Evolutionary conservation across 2,329 filamentous ascomycete species (phyloP), one percentile per base, ranked within the genome.

Genomic region (Tolypocladium pustulatum): DNA sequence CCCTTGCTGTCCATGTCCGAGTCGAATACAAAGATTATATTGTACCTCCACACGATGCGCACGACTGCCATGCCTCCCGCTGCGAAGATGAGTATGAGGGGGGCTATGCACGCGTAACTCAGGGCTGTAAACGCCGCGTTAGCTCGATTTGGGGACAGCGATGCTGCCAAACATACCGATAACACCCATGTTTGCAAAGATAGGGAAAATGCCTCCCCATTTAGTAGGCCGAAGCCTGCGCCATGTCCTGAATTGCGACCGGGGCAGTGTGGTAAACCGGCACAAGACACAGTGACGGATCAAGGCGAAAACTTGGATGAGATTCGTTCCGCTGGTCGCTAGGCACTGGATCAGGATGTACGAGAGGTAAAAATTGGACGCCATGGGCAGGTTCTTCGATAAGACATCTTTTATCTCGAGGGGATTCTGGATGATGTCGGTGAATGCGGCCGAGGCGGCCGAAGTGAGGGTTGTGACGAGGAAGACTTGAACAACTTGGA

Each of bases 291-390:
- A 67, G 15, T 78, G 75, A 1, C 75, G 69, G 8, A 76, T 62
- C 0, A 97, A 80, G 20, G 91, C 90, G 17, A 78, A 75, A 0
- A 80, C 70, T 65, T 95, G 90, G 2, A 95, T 78, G 6, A 97
- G 73, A 1, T 89, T 82, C 54, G 86, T 83, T 0, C 90, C 82
- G 4, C 91, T 88, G 61, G 93, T 85, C 1, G 87, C 87, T 59
- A 97, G 73, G 38, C 93, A 95, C 72, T 97, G 94, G 3, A 99
- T 83, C 37, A 97, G 84, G 64, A 99, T 95, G 75, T 97, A 99
- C 0, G 74, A 90, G 25, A 97, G 87, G 73, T 97, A 99, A 69
- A 97, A 95, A 74, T 96, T 97, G 61, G 91, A 92, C 0, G 91
- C 86, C 58, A 83, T 86, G 22, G 94, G 94, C 7, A 99, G 78